phyloP scores from a whole-genome alignment of 2,329 filamentous ascomycete genomes.

The Leptographium flavum region DNA sequence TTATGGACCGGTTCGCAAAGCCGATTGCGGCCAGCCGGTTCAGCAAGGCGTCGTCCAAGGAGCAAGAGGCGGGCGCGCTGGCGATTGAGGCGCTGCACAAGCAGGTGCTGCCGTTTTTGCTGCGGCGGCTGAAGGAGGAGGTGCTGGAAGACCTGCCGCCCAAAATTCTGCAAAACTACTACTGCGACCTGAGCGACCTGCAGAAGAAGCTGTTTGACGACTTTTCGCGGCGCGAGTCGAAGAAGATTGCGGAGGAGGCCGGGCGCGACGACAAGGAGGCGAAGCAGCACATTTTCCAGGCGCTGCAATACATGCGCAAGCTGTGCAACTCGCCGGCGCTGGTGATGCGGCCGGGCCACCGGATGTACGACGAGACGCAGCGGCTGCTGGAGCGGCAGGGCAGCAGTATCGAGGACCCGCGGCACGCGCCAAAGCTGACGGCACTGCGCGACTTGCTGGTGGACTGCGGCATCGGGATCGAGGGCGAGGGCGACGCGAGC shows the following conservation, averaged over 20 bases:
- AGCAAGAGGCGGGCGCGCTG: constrained; percentile 90
- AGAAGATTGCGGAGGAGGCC: constrained; percentile 72
- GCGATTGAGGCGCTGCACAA: constrained; percentile 98
- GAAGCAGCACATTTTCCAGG: constrained; percentile 98
- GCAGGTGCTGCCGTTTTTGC: constrained; percentile 89
- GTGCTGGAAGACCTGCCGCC: constrained; percentile 91
- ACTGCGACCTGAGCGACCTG: constrained; percentile 90
- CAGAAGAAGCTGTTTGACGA: constrained; percentile 94
- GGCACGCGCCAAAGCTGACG: constrained; percentile 83
- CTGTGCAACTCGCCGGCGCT: constrained; percentile 94
- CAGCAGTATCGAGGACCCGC: constrained; percentile 68
- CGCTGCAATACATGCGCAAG: constrained; percentile 98
- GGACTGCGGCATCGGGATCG: constrained; percentile 91
- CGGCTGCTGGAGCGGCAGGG: constrained; percentile 63
- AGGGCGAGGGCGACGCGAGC: constrained; percentile 41
- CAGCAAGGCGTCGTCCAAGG: constrained; percentile 94
- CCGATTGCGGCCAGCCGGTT: constrained; percentile 89
- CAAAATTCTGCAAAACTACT: constrained; percentile 98
- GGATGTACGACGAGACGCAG: constrained; percentile 79
- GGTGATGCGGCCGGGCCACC: constrained; percentile 89
- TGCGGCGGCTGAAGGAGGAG: constrained; percentile 93
- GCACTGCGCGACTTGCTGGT: constrained; percentile 85
- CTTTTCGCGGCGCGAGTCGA: constrained; percentile 86
- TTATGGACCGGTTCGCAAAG: constrained; percentile 86
- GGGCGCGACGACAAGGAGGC: constrained; percentile 77